Percentiles rank a stretch among this genome's conserved stretches.
These are phyloP conservation scores for Metschnikowia koreensis DNA, from an alignment of 805 yeast genomes.

Conservation along the genomic window DNA sequence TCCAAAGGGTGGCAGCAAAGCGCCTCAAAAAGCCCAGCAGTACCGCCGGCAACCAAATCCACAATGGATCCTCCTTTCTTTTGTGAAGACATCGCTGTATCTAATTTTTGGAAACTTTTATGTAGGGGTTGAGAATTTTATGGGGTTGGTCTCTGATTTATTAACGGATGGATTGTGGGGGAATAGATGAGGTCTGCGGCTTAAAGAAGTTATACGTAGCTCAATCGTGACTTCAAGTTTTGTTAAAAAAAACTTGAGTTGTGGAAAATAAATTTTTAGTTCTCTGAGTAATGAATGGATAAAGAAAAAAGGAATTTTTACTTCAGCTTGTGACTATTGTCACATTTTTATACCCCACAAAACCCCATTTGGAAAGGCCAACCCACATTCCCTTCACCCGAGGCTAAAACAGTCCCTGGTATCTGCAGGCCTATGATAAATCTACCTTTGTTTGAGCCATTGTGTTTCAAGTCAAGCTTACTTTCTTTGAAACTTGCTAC, in stretches of 20 bases:
- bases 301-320: neutral
- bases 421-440: neutral
- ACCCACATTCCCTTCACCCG: conserved; percentile 17
- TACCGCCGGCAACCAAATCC: conserved; percentile 88
- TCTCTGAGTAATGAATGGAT: too few relatives aligned
- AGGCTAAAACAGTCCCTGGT: conserved; percentile 5
- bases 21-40: conserved; percentile 98
- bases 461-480: too few relatives aligned
- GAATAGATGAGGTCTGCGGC: neutral
- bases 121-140: too few relatives aligned
- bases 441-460: neutral
- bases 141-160: too few relatives aligned
- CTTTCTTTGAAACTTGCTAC: too few relatives aligned
- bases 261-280: neutral
- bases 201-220: neutral
- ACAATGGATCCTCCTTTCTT: conserved; percentile 46
- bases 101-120: too few relatives aligned
- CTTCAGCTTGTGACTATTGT: neutral
- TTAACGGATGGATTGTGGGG: neutral
- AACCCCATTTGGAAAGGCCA: neutral
- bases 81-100: conserved; percentile 19
- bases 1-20: conserved; percentile 97
- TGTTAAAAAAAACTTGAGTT: neutral
- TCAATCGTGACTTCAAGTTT: neutral
- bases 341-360: conserved; percentile 15